Conservation (phyloP, 73 alveolate genomes). For the Urostyla sp. region DNA sequence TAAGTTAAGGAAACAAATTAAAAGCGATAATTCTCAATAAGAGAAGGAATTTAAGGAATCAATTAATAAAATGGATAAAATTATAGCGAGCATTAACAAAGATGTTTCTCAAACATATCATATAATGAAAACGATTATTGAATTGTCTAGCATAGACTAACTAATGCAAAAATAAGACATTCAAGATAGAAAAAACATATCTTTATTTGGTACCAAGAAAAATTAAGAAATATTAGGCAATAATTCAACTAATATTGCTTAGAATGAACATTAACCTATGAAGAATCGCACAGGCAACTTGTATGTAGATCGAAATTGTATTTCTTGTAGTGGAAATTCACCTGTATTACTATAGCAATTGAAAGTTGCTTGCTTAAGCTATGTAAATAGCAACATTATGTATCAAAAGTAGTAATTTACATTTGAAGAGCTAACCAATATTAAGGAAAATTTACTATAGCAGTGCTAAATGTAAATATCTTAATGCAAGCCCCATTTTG, state of each 20-base stretch:
- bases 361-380: slow-evolving; percentile 41
- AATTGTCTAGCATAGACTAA: slow-evolving; percentile 8
- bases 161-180: slow-evolving; percentile 32
- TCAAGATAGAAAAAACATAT: slow-evolving; percentile 25
- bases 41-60: neutral
- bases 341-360: slow-evolving; percentile 26
- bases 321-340: slow-evolving; percentile 48
- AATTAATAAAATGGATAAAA: slow-evolving; percentile 16
- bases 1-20: slow-evolving; percentile 12
- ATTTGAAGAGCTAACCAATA: too few species aligned
- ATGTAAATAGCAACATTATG: too few species aligned
- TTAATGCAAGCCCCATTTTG: too few species aligned
- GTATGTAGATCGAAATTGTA: slow-evolving; percentile 28
- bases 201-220: slow-evolving; percentile 22
- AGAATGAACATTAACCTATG: too few species aligned
- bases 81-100: neutral
- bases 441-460: too few species aligned
- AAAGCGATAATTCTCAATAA: slow-evolving; percentile 15
- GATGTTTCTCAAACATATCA: neutral
- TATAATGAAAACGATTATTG: neutral
- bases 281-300: neutral
- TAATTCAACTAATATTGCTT: too few species aligned
- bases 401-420: too few species aligned
- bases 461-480: too few species aligned
- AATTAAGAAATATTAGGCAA: slow-evolving; percentile 29